Base-by-base conservation (phyloP, 108 stramenopile genomes). In the Skeletonema grethae region DNA sequence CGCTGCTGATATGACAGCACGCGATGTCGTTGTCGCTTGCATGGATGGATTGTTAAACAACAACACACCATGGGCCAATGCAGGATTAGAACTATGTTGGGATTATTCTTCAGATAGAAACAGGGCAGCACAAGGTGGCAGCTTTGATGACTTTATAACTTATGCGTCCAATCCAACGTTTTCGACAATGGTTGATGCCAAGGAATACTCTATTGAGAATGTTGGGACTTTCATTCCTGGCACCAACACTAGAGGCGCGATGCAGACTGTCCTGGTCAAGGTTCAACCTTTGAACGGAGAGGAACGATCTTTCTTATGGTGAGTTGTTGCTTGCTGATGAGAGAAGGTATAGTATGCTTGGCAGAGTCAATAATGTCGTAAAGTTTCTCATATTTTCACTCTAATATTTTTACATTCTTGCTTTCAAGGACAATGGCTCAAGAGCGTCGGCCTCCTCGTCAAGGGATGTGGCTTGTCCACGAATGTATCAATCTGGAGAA, bases 121-220 rank as follows among this genome's bases (percentile, higher is more conserved):
- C 45, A 80, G 89, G 5, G 89, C 88, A 31, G 85, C 89, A n/a
- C 62, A 81, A 35, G 89, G 92, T 20, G 88, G 89, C 9, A 85
- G 73, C 24, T 57, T 90, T 24, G 88, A 89, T 34, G 71, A 80
- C 12, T 93, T 93, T 70, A 63, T 86, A 22, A 50, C 69, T n/a
- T 86, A 85, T 68, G 89, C 92, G 7, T 70, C 76, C 35, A 93
- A 93, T 69, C 92, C 92, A 8, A 79, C 86, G 12, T 93, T 93
- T 82, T 82, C 80, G 34, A 79, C 66, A 12, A 75, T 93, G 85
- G 86, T 86, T 7, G 56, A 86, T 72, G 83, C 86, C 53, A 48
- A 80, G 7, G 41, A 69, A 7, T 89, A 79, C 48, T 35, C 61
- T 32, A 68, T 92, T 56, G 39, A 82, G 11, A 80, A 63, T 34